phyloP scores from a whole-genome alignment of 108 stramenopile species.

The Cyclotella choctawhatcheeana region DNA sequence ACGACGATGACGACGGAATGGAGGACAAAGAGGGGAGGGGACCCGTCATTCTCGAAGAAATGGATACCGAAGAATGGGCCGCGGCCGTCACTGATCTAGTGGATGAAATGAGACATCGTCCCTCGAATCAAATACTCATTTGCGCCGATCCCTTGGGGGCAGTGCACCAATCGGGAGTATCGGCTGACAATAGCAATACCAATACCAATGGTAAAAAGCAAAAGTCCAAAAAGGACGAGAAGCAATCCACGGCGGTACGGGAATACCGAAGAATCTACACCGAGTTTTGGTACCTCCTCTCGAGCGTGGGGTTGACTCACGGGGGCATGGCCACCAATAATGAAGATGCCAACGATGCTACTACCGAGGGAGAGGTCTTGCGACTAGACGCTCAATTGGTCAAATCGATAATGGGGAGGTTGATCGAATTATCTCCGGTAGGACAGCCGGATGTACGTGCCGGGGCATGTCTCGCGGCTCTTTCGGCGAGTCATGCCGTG shows the following conservation, averaged over 20 bases:
- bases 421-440: conserved; percentile 72
- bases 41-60: conserved; percentile 63
- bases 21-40: conserved; percentile 58
- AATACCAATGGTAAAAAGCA: no score
- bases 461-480: conserved; percentile 68
- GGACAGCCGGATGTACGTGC: conserved; percentile 86
- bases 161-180: conserved; percentile 31
- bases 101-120: conserved; percentile 74
- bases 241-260: conserved; percentile 30
- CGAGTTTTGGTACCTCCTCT: conserved; percentile 82
- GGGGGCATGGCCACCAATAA: conserved; percentile 53
- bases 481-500: conserved; percentile 63
- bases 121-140: conserved; percentile 59
- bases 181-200: conserved; percentile 1
- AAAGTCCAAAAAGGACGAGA: conserved; percentile 18
- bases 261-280: conserved; percentile 73
- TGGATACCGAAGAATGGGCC: conserved; percentile 78
- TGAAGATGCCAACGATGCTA: no score
- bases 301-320: conserved; percentile 58
- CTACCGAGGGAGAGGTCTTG: conserved; percentile 22
- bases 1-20: conserved; percentile 49
- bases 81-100: conserved; percentile 69
- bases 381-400: conserved; percentile 78
- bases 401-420: conserved; percentile 57
- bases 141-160: conserved; percentile 59